Evolutionary conservation across 352 stramenopile species (phyloP).

Genomic region (Pythium sp.): DNA sequence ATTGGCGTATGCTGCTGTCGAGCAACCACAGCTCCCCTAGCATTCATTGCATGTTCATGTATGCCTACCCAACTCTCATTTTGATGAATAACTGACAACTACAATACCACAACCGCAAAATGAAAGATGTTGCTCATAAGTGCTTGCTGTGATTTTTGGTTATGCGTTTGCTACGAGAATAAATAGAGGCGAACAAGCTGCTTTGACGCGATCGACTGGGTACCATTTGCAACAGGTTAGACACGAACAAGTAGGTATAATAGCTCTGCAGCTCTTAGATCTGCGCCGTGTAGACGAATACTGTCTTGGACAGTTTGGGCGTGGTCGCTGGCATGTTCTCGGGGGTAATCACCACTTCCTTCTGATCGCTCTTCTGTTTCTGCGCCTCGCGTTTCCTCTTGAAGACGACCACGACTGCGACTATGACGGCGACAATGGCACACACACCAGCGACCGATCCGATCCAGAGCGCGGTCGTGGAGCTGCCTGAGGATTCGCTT

Average conservation of each 20-base stretch:
- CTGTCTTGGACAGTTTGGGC: slow-evolving; percentile 30
- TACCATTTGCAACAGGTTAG: neutral
- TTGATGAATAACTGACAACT: slow-evolving; percentile 1
- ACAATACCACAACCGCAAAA: neutral
- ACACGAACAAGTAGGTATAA: slow-evolving; percentile 8
- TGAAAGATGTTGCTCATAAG: neutral
- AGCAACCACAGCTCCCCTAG: neutral
- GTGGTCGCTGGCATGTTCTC: slow-evolving; percentile 20
- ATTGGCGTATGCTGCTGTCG: slow-evolving; percentile 29
- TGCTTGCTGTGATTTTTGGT: neutral
- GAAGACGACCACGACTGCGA: slow-evolving; percentile 16
- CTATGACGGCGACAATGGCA: slow-evolving; percentile 17
- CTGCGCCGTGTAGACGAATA: slow-evolving; percentile 55
- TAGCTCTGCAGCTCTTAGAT: slow-evolving; percentile 53
- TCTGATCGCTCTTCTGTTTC: slow-evolving; percentile 19
- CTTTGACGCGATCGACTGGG: neutral
- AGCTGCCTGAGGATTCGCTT: neutral
- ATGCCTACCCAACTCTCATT: slow-evolving; percentile 6
- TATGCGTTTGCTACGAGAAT: neutral
- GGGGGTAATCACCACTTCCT: slow-evolving; percentile 46
- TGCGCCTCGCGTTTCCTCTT: slow-evolving; percentile 18
- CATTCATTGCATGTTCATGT: neutral
- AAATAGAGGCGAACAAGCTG: neutral
- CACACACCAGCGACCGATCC: slow-evolving; percentile 24
- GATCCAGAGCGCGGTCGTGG: slow-evolving; percentile 18